Base-by-base conservation (phyloP, 1,284 basidiomycete genomes). In the Ganoderma meredithae region DNA sequence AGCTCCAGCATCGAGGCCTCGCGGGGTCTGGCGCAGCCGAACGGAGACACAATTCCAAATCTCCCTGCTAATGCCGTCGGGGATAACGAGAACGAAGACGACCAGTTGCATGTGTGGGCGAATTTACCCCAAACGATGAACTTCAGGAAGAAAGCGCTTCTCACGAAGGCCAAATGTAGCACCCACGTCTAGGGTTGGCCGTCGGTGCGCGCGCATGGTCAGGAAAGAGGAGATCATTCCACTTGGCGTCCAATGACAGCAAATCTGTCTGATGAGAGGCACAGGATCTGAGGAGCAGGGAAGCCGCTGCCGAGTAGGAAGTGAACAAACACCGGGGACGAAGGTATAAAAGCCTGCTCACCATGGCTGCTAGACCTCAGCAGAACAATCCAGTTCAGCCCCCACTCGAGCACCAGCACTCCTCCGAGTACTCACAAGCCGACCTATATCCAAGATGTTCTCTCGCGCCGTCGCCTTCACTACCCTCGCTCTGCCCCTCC, bases 401-500 rank as follows among this genome's bases (percentile, higher is more conserved):
- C 58, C 69, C 36, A 63, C 52, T 68, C 67, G 58, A 67, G 52
- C 39, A 40, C 58, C 44, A 64, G n/a, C 62, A 58, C 56, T 63
- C 62, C 33, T 13, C 22, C n/a, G 58, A 62, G 33, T 33, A 64
- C 65, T 58, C 53, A 55, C 61, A 47, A 62, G 10, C 52, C 22
- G n/a, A 60, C 39, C 47, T 56, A 19, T 41, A 67, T 65, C 64
- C 67, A 58, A 72, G 66, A 65, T 70, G 58, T 69, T 68, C 64
- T 49, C 66, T 39, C 69, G 69, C 62, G 58, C 39, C 53, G 60
- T 62, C 60, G 69, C 64, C 43, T 60, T 68, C 66, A 49, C 68
- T 56, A 60, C 70, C 39, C 67, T 76, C 17, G 71, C 72, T 43
- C 69, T 76, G 62, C 71, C 74, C 53, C 60, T 76, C 69, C 74